phyloP scores from a whole-genome alignment of 1,284 basidiomycete species.

The Ustilago bromivora region DNA sequence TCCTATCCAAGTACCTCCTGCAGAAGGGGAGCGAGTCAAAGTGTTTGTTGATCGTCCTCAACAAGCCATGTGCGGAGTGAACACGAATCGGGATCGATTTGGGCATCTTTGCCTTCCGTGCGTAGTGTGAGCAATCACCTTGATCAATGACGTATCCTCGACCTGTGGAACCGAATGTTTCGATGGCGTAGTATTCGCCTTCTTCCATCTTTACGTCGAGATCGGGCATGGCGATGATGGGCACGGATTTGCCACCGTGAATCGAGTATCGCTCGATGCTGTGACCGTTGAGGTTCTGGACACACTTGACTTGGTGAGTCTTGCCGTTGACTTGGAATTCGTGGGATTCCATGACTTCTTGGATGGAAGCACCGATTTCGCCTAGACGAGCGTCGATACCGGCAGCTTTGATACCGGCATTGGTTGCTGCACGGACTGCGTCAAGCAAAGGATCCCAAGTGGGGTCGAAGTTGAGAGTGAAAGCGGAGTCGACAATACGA shows the following conservation, averaged over 20 bases:
- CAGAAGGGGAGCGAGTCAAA: conserved; percentile 98
- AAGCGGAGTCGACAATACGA: conserved; percentile 93
- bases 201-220: conserved; percentile 97
- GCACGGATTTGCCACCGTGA: conserved; percentile 80
- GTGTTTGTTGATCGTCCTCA: conserved; percentile 89
- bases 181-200: conserved; percentile 98
- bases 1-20: conserved; percentile 83
- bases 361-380: conserved; percentile 90
- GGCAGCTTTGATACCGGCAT: conserved; percentile 81
- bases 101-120: conserved; percentile 76
- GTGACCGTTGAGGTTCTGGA: conserved; percentile 69
- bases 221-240: conserved; percentile 83
- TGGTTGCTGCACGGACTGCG: conserved; percentile 92
- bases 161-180: conserved; percentile 98
- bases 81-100: conserved; percentile 74
- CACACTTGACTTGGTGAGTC: conserved; percentile 74
- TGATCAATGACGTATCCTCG: conserved; percentile 86
- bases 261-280: conserved; percentile 67
- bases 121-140: conserved; percentile 93
- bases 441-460: conserved; percentile 89
- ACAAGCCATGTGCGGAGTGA: conserved; percentile 84
- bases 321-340: conserved; percentile 93
- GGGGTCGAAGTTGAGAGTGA: conserved; percentile 89
- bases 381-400: conserved; percentile 95
- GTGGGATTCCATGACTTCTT: conserved; percentile 99